Base-by-base conservation (phyloP, 2,329 filamentous ascomycete species). In the Cordyceps pruinosa region DNA sequence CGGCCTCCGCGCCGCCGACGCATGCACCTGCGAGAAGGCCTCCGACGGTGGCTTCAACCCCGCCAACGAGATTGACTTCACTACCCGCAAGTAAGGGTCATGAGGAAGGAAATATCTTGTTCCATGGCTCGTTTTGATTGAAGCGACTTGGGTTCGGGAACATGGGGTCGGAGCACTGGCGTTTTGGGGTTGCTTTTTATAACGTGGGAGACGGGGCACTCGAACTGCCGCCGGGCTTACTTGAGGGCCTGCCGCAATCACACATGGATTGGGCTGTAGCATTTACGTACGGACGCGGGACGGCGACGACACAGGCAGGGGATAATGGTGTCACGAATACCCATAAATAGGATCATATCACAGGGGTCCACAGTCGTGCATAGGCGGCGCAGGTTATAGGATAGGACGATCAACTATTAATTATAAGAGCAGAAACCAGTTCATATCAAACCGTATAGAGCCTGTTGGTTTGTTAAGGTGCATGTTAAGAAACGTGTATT, bases 11-110 rank as follows among this genome's bases (percentile, higher is more conserved):
- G 82, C 87, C 57, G 80, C 83, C 64, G 84, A 77, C 68, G 84
- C 81, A 25, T 94, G 90, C 75, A 94, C 88, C n/a, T 96, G 91
- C 70, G 87, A 90, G 72, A 92, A 89, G 71, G 82, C 82, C 19
- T 70, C 81, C 49, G 80, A 81, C 63, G 80, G 83, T 55, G 82
- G 82, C 39, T 78, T 79, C 58, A 83, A 87, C 63, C 80, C 84
- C 47, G 70, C 72, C 28, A 79, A 87, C 64, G 92, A 97, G 82
- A 89, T 82, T 50, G 92, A 97, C 73, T 97, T 96, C 69, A 97
- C 91, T 37, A 90, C 86, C 56, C 84, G 81, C 75, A 74, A 75
- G 64, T 80, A 72, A n/a, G 12, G 28, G 21, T 12, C 10, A 5
- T 12, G 8, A 12, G 23, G 37, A 10, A 5, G 19, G 12, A 21